Evolutionary conservation across 164 flowering plant species (phyloP).

Genomic region (Buxus sempervirens): DNA sequence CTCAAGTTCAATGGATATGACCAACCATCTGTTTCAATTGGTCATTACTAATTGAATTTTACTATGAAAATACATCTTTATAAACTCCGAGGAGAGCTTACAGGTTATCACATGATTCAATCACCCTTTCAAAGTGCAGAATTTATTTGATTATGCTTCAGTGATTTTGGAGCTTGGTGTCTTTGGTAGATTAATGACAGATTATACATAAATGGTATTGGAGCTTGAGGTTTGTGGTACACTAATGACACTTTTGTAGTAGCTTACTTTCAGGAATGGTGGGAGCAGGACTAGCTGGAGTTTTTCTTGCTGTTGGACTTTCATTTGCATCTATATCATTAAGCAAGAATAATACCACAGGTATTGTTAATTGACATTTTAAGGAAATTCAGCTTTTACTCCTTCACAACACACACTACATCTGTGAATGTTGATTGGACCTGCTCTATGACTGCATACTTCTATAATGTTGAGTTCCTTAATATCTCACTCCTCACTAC

Average conservation of each 20-base stretch:
- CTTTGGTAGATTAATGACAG: not conserved
- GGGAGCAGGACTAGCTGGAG: conserved; percentile 68
- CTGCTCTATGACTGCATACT: not conserved
- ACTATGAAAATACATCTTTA: no score
- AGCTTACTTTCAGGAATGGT: conserved; percentile 69
- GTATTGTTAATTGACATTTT: conserved; percentile 36
- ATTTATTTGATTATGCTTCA: not conserved
- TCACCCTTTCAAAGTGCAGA: no score
- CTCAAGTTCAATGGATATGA: not conserved
- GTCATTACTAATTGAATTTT: no score
- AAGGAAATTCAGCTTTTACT: no score
- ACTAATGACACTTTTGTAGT: conserved; percentile 52
- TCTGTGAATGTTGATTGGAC: no score
- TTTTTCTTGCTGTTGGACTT: conserved; percentile 65
- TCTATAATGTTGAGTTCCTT: not conserved
- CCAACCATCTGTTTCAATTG: not conserved
- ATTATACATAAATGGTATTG: no score
- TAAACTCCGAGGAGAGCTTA: no score
- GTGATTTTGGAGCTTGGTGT: no score
- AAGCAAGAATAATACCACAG: conserved; percentile 45
- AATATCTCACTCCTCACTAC: not conserved
- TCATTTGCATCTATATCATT: conserved; percentile 60
- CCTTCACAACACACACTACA: no score
- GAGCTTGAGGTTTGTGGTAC: conserved; percentile 19
- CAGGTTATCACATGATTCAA: no score